These are phyloP conservation scores for Coemansia sp. DNA, from an alignment of 192 early-diverging fungal species.

Conservation along the genomic window DNA sequence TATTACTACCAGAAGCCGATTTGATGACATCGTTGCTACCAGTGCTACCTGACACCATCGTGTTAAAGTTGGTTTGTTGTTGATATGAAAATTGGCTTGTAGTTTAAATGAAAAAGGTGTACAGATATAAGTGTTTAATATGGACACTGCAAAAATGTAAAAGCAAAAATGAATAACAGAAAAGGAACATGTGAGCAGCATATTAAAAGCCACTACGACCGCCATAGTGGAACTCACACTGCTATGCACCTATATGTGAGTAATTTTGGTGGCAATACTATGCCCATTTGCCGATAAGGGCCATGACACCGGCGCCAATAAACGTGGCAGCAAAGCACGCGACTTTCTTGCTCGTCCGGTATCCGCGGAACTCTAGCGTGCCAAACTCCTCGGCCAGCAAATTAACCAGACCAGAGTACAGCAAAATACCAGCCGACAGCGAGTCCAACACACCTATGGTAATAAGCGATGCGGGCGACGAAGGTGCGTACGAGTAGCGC, in stretches of 20 bases:
- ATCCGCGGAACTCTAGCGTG: conserved; percentile 58
- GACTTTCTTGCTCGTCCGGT: conserved; percentile 44
- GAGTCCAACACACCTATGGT: conserved; percentile 71
- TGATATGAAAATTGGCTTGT: too few species aligned
- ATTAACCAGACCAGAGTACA: conserved; percentile 76
- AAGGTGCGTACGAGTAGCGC: conserved; percentile 61
- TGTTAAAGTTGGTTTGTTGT: too few species aligned
- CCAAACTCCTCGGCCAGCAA: conserved; percentile 71
- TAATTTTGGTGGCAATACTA: conserved; percentile 22
- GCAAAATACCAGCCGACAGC: conserved; percentile 76
- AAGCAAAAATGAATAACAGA: too few species aligned
- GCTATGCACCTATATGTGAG: not conserved
- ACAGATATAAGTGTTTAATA: too few species aligned
- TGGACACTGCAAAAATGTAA: too few species aligned
- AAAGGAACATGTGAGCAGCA: too few species aligned
- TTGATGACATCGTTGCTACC: too few species aligned
- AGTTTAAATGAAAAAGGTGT: too few species aligned
- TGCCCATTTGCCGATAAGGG: conserved; percentile 74
- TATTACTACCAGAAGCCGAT: too few species aligned
- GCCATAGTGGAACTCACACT: too few species aligned
- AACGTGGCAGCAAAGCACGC: conserved; percentile 63
- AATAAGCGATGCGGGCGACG: conserved; percentile 62
- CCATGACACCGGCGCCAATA: conserved; percentile 73
- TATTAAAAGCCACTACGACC: too few species aligned
- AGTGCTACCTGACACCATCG: too few species aligned